Conservation (phyloP, 2,329 filamentous ascomycete species). For the Sporothrix mexicana region DNA sequence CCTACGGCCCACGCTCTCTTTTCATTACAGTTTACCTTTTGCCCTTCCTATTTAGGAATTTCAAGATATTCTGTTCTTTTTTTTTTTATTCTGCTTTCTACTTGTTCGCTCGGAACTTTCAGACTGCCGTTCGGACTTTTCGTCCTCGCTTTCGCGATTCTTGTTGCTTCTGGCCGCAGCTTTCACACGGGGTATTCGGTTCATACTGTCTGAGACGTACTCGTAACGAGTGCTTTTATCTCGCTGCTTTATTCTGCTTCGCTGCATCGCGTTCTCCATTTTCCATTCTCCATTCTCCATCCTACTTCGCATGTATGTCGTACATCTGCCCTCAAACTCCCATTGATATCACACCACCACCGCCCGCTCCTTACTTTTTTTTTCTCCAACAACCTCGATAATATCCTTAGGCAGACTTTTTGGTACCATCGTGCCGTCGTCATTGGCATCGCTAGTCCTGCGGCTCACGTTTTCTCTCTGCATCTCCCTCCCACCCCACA, state of each 20-base stretch:
- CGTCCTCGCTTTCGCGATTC: neutral
- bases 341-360: slow-evolving; percentile 6
- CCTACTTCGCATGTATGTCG: neutral
- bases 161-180: neutral
- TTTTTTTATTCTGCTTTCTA: neutral
- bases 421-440: slow-evolving; percentile 18
- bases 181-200: neutral
- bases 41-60: neutral
- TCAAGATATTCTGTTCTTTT: neutral
- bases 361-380: neutral
- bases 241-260: neutral
- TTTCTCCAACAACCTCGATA: slow-evolving; percentile 24
- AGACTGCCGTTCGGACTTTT: neutral
- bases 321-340: neutral
- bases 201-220: neutral
- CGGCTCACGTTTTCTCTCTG: slow-evolving; percentile 16
- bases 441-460: slow-evolving; percentile 11
- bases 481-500: neutral
- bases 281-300: neutral
- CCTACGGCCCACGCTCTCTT: neutral
- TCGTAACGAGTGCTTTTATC: neutral
- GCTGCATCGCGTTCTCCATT: neutral
- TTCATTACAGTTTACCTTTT: neutral
- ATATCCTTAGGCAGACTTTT: slow-evolving; percentile 36
- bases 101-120: neutral